These are phyloP conservation scores for Staphylotrichum tortipilum DNA, from an alignment of 495 filamentous ascomycete genomes.

Conservation along the genomic window DNA sequence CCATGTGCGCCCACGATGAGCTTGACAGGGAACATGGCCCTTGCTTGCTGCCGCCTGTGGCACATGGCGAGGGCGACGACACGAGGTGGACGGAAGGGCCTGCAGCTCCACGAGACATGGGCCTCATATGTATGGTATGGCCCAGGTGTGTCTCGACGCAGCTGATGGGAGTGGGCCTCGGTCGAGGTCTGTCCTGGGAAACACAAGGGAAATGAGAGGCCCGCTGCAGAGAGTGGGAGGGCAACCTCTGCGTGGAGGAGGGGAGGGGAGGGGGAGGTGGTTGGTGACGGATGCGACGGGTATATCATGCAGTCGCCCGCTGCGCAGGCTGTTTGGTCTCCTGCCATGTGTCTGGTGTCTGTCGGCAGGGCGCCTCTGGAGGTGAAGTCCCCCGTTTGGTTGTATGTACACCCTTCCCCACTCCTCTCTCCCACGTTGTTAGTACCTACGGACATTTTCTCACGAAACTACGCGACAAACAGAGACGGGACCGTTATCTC, in stretches of 20 bases:
- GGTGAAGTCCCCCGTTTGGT: too few relatives aligned
- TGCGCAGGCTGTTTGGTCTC: not conserved
- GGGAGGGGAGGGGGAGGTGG: too few relatives aligned
- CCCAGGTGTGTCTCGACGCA: not conserved
- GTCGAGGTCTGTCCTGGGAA: not conserved
- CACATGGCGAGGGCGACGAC: not conserved
- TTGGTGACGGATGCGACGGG: not conserved
- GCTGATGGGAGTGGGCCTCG: not conserved
- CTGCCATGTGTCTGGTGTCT: too few relatives aligned
- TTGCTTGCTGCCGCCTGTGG: not conserved
- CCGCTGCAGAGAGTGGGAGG: too few relatives aligned
- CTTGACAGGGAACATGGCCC: not conserved
- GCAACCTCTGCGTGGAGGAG: too few relatives aligned
- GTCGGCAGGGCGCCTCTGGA: too few relatives aligned
- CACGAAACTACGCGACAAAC: not conserved
- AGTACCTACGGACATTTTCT: not conserved
- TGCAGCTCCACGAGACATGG: not conserved
- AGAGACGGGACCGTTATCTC: not conserved
- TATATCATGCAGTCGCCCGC: conserved; percentile 10
- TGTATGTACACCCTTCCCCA: too few relatives aligned
- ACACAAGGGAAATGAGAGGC: conserved; percentile 14
- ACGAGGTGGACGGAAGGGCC: too few relatives aligned
- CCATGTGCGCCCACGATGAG: not conserved
- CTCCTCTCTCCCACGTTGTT: too few relatives aligned
- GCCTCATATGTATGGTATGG: too few relatives aligned